Evolutionary conservation across 139 green algal genomes (phyloP), one percentile per base, ranked within the genome.

Genomic region (Chlamydomonas schloesseri): DNA sequence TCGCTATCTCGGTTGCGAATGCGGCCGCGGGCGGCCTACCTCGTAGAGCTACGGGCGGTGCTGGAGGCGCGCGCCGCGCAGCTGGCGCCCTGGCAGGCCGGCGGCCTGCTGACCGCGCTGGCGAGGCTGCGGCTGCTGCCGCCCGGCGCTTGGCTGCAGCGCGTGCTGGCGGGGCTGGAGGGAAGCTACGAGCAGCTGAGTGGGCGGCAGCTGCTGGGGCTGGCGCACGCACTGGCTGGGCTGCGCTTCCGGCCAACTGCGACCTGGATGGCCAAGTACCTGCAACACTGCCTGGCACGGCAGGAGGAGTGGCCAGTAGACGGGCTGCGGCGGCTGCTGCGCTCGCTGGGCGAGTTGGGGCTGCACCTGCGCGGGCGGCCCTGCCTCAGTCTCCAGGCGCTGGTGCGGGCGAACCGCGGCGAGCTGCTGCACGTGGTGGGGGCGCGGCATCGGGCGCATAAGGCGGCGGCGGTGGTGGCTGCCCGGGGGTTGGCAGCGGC

Each of bases 171-270:
- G 1, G 5, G 18, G 6, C 15, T 83, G 17, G 67, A 33, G 73
- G 50, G 15, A 24, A 20, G 65, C 3, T 36, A 72, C 6, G 65
- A 55, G 0, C 14, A 29, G 0, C 14, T 88, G 53, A 50, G 20
- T 0, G 24, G 34, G 11, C 14, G 6, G 24, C 60, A 88, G 50
- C 65, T 84, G 46, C 42, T 82, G 70, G 29, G 67, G 31, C 21
- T 80, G 26, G 47, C 84, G 64, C 31, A 28, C 26, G 65, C 33
- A 9, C 73, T 88, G 29, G 67, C 36, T 18, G 47, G 50, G 17
- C 55, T 88, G 37, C 73, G 55, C 33, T 88, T 37, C 84, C 65
- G 71, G 67, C 84, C 84, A 1, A 24, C 74, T 3, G 28, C 0
- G 2, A 4, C n/a, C 0, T 88, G 84, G 84, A 64, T 88, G 84